phyloP scores from a whole-genome alignment of 768 basidiomycete species.

The Mycena galopus region DNA sequence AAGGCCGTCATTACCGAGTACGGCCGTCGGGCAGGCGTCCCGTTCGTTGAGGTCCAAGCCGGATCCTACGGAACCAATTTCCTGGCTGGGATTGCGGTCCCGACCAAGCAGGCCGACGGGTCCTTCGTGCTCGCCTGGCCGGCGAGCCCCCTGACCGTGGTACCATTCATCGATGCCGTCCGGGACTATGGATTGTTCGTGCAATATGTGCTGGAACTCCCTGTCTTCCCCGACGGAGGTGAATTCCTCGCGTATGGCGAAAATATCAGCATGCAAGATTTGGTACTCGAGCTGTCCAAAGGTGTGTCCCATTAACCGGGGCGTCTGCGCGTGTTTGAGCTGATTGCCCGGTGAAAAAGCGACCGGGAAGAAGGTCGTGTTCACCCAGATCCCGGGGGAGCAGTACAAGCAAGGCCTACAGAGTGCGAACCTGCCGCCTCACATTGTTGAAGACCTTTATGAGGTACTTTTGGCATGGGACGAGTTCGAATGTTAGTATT shows the following conservation, averaged over 20 bases:
- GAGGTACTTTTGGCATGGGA: not conserved
- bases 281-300: not conserved
- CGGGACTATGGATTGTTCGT: conserved; percentile 4
- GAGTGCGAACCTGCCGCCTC: not conserved
- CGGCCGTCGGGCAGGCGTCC: not conserved
- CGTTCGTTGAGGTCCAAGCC: not conserved
- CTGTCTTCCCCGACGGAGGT: not conserved
- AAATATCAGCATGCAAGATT: conserved; percentile 18
- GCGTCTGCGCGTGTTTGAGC: not conserved
- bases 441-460: not conserved
- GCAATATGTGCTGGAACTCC: not conserved
- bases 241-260: not conserved
- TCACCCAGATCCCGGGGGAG: not conserved
- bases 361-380: not conserved
- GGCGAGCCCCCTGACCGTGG: no score
- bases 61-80: not conserved
- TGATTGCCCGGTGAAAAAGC: not conserved
- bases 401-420: no score
- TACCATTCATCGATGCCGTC: not conserved
- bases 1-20: conserved; percentile 6
- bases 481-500: not conserved
- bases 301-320: not conserved
- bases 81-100: not conserved
- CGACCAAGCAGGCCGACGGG: not conserved
- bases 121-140: not conserved